Evolutionary conservation across 1,284 basidiomycete genomes (phyloP), one percentile per base, ranked within the genome.

Genomic region (Cutaneotrichosporon sp.): DNA sequence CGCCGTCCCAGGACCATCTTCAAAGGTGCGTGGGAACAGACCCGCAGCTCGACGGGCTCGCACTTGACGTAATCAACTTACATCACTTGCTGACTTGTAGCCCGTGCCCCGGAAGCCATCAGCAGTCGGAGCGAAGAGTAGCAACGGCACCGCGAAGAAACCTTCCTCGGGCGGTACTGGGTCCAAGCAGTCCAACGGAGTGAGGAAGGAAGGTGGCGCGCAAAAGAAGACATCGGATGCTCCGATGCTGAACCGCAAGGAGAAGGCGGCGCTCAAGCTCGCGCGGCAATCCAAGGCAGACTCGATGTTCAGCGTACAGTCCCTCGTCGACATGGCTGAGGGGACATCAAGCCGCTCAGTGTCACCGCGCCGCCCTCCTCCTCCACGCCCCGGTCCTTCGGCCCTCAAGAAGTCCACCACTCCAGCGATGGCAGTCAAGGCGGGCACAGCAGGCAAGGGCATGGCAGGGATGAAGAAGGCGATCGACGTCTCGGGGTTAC

Each of bases 181-280:
- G 14, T 14, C 14, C 31, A 31, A 18, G 9, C 26, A 30, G 26
- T 32, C 51, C 13, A 53, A 53, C 30, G 51, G 51, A 2, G 51
- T 53, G 51, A 53, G 34, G 51, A 53, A 53, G 51, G 51, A 53
- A n/a, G 49, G 49, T 50, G 30, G 46, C 18, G 55, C 22, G 8
- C 16, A 50, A 21, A 51, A 36, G 14, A 66, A 66, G 42, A 31
- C 50, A 9, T 70, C 71, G 3, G 55, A 56, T 0, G 68, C 72
- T 13, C 69, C 70, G 3, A 64, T 70, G 5, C 60, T 77, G 4
- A 66, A 72, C 0, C 64, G 77, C 5, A 77, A 77, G 63, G 77
- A 76, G 58, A 69, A 71, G 65, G 64, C 66, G 1, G 62, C 64
- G 21, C 64, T 61, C 34, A 60, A 61, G 60, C 61, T 68, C 31